Percentiles rank a stretch among this genome's conserved stretches.
phyloP scores from a whole-genome alignment of 345 rosid genomes.

The Euphorbia tirucalli region DNA sequence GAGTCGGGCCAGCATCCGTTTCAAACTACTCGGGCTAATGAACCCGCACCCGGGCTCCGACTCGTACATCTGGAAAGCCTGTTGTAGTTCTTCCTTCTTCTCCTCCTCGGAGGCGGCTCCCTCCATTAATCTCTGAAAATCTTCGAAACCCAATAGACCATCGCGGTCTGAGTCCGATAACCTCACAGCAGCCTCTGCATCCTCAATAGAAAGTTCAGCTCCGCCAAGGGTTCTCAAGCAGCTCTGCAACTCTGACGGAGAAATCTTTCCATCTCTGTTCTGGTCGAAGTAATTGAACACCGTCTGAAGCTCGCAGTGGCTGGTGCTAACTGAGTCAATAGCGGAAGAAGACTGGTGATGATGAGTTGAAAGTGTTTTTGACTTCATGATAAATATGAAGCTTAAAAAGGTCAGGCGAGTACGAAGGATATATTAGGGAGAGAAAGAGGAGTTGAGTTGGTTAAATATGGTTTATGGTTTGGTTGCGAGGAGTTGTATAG shows the following conservation, averaged over 20 bases:
- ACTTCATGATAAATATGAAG: not conserved
- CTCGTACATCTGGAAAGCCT: conserved; percentile 60
- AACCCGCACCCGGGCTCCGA: conserved; percentile 43
- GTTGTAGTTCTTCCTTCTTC: conserved; percentile 44
- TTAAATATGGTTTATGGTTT: no score
- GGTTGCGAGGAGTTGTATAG: no score
- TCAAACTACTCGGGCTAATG: conserved; percentile 58
- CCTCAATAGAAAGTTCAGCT: conserved; percentile 39
- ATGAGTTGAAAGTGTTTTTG: not conserved
- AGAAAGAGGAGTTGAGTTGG: no score
- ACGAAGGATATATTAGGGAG: no score
- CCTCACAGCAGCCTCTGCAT: conserved; percentile 49
- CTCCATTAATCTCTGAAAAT: conserved; percentile 51
- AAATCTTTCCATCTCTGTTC: conserved; percentile 59
- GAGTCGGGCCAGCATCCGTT: conserved; percentile 49
- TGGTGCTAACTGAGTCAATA: no score
- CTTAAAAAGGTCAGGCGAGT: no score
- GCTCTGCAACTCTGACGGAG: conserved; percentile 48
- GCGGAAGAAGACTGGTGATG: not conserved
- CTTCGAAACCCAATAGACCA: conserved; percentile 53
- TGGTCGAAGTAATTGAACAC: conserved; percentile 58
- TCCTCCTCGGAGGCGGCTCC: conserved; percentile 40
- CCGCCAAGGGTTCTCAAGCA: conserved; percentile 48
- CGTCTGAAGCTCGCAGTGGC: not conserved
- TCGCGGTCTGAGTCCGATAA: conserved; percentile 58